Conservation (phyloP, 371 early-diverging fungal species). For the Lichtheimia hyalospora region DNA sequence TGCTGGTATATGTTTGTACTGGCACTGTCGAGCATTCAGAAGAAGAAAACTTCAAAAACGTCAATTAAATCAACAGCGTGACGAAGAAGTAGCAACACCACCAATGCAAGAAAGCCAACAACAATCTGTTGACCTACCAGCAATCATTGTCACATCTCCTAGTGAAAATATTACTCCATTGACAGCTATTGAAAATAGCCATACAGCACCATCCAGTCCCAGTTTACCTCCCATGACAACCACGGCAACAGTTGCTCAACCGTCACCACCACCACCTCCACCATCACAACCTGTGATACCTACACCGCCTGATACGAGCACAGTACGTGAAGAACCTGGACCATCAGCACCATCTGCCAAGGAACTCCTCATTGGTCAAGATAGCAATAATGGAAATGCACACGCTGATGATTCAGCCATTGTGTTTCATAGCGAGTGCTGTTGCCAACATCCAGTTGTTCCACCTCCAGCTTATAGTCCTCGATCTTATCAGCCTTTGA, state of each 20-base stretch:
- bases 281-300: not conserved
- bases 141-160: not conserved
- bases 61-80: not conserved
- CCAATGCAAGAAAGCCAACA: not conserved
- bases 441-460: conserved; percentile 1
- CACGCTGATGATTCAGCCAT: not conserved
- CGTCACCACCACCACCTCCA: not conserved
- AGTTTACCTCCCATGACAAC: not conserved
- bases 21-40: conserved; percentile 12
- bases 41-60: conserved; percentile 2
- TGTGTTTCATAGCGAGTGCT: conserved; percentile 3
- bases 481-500: not conserved
- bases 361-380: conserved; percentile 10
- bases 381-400: not conserved
- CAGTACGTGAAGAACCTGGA: conserved; percentile 1
- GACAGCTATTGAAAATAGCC: not conserved
- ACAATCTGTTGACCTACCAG: not conserved
- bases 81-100: not conserved
- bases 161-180: not conserved
- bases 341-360: conserved; percentile 30
- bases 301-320: not conserved
- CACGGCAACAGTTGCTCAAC: not conserved
- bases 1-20: conserved; percentile 23
- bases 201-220: conserved; percentile 1
- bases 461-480: conserved; percentile 13